These are phyloP conservation scores for Amanita subjunquillea DNA, from an alignment of 768 basidiomycete genomes.

Conservation along the genomic window DNA sequence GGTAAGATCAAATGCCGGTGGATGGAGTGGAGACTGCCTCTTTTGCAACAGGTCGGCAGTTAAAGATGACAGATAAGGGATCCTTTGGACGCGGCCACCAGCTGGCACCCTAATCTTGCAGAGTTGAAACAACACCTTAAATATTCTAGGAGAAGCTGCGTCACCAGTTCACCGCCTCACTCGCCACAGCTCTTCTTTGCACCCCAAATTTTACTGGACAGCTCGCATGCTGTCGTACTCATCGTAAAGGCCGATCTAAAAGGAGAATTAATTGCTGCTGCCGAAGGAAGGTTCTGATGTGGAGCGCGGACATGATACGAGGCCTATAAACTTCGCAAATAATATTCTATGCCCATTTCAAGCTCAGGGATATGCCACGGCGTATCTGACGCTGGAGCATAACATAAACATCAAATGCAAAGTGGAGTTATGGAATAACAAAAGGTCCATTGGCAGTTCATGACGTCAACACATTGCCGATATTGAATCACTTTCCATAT, in stretches of 20 bases:
- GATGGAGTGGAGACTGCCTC: neutral
- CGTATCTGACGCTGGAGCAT: too few species aligned
- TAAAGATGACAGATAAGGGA: neutral
- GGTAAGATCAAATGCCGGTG: too few species aligned
- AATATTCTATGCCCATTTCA: neutral
- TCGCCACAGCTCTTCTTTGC: neutral
- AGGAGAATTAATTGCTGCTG: neutral
- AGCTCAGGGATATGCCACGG: neutral
- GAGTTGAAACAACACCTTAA: neutral
- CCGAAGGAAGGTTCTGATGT: neutral
- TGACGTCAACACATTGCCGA: neutral
- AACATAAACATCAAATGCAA: too few species aligned
- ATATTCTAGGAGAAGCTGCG: neutral
- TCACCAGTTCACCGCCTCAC: neutral
- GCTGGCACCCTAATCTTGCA: too few species aligned
- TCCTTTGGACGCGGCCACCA: too few species aligned
- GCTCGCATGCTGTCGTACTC: neutral
- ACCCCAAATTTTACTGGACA: neutral
- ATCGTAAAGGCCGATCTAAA: neutral
- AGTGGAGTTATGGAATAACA: too few species aligned
- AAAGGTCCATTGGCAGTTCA: neutral
- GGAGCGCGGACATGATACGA: neutral
- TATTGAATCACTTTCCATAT: neutral
- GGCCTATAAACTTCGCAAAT: too few species aligned
- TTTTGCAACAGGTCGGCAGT: neutral